Conservation (phyloP, 1,284 basidiomycete species). For the Ustilago cynodontis region DNA sequence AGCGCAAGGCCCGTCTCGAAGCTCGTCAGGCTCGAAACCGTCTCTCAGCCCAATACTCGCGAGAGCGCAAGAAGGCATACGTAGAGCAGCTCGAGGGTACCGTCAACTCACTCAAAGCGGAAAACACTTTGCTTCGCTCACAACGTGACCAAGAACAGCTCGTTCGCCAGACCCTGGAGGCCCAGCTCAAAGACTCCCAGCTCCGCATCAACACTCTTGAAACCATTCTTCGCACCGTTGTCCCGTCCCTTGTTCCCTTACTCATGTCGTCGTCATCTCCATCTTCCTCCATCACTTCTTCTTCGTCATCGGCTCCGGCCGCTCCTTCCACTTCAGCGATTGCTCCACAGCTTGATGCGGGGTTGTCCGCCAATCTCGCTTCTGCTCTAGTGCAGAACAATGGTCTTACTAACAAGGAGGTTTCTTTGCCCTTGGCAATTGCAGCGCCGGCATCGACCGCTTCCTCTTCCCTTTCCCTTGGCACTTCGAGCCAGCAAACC, state of each 20-base stretch:
- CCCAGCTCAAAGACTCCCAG: conserved; percentile 48
- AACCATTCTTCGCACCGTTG: conserved; percentile 47
- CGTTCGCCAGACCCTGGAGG: conserved; percentile 40
- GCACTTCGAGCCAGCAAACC: conserved; percentile 33
- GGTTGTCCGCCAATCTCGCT: conserved; percentile 30
- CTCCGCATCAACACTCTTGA: conserved; percentile 53
- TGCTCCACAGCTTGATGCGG: conserved; percentile 36
- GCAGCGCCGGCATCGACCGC: conserved; percentile 61
- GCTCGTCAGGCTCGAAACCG: conserved; percentile 68
- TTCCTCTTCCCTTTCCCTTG: conserved; percentile 37
- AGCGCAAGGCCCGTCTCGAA: conserved; percentile 62
- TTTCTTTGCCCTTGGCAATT: conserved; percentile 36
- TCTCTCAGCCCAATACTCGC: conserved; percentile 65
- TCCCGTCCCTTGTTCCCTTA: conserved; percentile 33
- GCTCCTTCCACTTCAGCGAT: conserved; percentile 26
- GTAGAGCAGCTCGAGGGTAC: conserved; percentile 60
- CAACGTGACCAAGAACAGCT: conserved; percentile 34
- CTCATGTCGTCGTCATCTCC: conserved; percentile 37
- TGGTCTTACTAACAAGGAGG: conserved; percentile 34
- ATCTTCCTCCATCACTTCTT: conserved; percentile 11
- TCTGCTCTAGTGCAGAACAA: conserved; percentile 35
- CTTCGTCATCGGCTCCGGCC: conserved; percentile 27
- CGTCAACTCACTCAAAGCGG: conserved; percentile 42
- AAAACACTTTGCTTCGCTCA: conserved; percentile 41
- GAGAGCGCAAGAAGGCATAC: conserved; percentile 67